phyloP scores from a whole-genome alignment of 2,329 filamentous ascomycete genomes.

The Grosmannia serpens region DNA sequence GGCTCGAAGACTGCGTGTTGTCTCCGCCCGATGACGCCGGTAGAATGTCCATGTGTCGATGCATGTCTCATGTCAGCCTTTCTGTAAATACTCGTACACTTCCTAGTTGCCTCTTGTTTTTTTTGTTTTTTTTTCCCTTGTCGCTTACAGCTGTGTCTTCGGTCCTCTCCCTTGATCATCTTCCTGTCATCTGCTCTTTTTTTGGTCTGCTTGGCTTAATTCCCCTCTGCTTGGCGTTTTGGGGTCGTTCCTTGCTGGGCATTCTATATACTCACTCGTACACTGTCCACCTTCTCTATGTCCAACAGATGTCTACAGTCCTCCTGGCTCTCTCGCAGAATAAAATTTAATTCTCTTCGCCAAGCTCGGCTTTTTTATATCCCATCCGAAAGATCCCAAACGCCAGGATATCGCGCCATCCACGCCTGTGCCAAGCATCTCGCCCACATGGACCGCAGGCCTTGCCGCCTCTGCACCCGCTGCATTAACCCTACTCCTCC shows the following conservation, averaged over 20 bases:
- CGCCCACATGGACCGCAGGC: background rate
- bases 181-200: background rate
- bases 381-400: background rate
- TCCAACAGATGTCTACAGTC: background rate
- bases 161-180: background rate
- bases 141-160: background rate
- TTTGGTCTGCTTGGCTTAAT: background rate
- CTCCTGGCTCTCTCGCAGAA: background rate
- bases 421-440: background rate
- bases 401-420: background rate
- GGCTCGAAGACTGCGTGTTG: background rate
- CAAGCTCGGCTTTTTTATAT: background rate
- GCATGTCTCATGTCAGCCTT: background rate
- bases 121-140: background rate
- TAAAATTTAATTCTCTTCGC: background rate
- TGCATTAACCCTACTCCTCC: slow-evolving; percentile 37
- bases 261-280: background rate
- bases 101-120: background rate
- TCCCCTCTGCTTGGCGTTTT: background rate
- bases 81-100: background rate
- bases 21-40: background rate
- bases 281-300: background rate
- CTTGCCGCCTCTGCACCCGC: background rate
- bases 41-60: background rate
- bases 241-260: background rate